phyloP scores from a whole-genome alignment of 2,329 filamentous ascomycete genomes.

The Leptographium wingfieldii region DNA sequence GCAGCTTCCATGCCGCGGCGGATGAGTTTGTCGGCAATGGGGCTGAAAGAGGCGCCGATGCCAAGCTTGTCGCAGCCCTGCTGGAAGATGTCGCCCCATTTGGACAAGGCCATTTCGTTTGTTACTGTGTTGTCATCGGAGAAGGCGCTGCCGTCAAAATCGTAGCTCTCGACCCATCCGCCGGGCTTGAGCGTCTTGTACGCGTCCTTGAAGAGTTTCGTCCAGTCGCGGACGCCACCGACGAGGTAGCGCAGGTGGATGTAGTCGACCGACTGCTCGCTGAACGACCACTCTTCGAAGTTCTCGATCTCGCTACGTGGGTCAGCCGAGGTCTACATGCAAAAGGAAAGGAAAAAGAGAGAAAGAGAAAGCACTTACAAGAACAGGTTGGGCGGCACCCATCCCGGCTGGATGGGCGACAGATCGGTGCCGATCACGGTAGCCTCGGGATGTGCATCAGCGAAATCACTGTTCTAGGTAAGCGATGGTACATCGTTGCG shows the following conservation, averaged over 20 bases:
- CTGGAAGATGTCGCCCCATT: conserved; percentile 11
- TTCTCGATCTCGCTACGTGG: conserved; percentile 16
- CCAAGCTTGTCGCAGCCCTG: conserved; percentile 1
- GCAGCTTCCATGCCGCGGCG: conserved; percentile 37
- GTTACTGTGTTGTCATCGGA: conserved; percentile 16
- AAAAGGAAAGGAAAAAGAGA: neutral
- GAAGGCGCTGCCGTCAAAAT: conserved; percentile 8
- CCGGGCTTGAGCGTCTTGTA: conserved; percentile 30
- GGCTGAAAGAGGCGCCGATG: neutral
- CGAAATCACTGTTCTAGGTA: conserved; percentile 13
- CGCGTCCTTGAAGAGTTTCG: conserved; percentile 11
- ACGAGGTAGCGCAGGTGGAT: conserved; percentile 17
- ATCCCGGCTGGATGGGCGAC: conserved; percentile 22
- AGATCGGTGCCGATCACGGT: conserved; percentile 30
- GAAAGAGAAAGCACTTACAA: conserved; percentile 2
- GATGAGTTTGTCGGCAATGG: conserved; percentile 36
- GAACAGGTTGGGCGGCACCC: conserved; percentile 6
- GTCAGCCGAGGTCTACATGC: neutral
- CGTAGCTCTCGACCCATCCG: conserved; percentile 25
- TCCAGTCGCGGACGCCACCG: conserved; percentile 16
- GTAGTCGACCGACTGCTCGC: conserved; percentile 14
- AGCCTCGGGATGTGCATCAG: conserved; percentile 24
- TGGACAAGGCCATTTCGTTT: conserved; percentile 11
- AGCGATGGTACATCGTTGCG: neutral
- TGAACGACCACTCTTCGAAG: conserved; percentile 15